A percentile compares a stretch with the other conserved stretches of the same genome.
Conservation (phyloP, 2,329 filamentous ascomycete genomes). For the Dothistroma pini region DNA sequence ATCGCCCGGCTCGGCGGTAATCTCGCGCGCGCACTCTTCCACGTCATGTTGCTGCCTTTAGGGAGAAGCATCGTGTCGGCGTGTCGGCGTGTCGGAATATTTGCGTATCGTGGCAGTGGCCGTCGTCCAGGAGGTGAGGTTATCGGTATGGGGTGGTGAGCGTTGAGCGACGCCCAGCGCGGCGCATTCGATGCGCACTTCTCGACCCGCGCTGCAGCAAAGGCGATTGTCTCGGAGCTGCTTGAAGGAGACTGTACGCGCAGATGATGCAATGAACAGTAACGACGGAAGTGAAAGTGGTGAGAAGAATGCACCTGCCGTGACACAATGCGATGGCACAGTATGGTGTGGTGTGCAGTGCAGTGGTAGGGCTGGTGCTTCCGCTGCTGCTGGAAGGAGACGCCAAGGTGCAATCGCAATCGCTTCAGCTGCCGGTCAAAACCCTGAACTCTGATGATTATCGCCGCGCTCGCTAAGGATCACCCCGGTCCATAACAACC, state of each 20-base stretch:
- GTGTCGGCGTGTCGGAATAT: not conserved
- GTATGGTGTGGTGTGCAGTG: not conserved
- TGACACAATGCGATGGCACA: not conserved
- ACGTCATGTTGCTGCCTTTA: slow-evolving; percentile 83
- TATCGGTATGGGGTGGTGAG: slow-evolving; percentile 1
- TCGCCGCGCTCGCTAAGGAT: not conserved
- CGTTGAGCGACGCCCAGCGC: slow-evolving; percentile 9
- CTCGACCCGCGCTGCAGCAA: not conserved
- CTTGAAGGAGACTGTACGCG: not conserved
- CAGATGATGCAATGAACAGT: not conserved
- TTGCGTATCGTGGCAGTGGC: not conserved
- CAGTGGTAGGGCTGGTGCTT: not conserved
- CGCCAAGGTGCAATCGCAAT: not conserved
- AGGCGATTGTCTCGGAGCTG: not conserved
- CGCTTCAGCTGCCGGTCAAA: not conserved
- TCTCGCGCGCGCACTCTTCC: slow-evolving; percentile 81
- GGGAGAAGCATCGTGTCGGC: slow-evolving; percentile 72
- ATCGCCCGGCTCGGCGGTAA: slow-evolving; percentile 71
- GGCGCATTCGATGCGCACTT: slow-evolving; percentile 2
- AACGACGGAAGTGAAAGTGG: slow-evolving; percentile 3
- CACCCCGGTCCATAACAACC: not conserved
- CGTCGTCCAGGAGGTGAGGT: not conserved
- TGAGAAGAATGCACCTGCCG: not conserved
- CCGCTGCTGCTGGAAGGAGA: not conserved
- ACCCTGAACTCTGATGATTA: not conserved